These are phyloP conservation scores for Beauveria pseudobassiana DNA, from an alignment of 2,329 filamentous ascomycete genomes.

Conservation along the genomic window DNA sequence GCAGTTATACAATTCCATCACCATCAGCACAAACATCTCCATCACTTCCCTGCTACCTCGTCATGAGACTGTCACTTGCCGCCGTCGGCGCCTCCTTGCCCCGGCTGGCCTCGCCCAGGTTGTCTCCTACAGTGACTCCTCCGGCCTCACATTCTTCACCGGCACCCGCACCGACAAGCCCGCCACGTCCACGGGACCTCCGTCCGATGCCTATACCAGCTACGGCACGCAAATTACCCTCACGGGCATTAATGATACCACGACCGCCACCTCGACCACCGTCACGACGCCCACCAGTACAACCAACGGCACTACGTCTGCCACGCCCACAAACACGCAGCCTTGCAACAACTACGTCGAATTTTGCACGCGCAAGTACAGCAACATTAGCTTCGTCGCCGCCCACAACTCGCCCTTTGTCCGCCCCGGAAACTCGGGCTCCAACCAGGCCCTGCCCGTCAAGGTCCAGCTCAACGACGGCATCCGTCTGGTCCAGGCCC, in stretches of 20 bases:
- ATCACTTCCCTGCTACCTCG: background rate
- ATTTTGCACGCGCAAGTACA: slow-evolving; percentile 68
- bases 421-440: slow-evolving; percentile 59
- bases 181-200: slow-evolving; percentile 30
- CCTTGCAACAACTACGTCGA: slow-evolving; percentile 75
- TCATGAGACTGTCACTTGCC: background rate
- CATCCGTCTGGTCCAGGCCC: slow-evolving; percentile 54
- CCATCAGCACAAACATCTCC: background rate
- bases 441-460: slow-evolving; percentile 66
- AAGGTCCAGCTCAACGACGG: slow-evolving; percentile 71
- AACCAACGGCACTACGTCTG: slow-evolving; percentile 26
- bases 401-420: slow-evolving; percentile 80
- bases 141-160: slow-evolving; percentile 28
- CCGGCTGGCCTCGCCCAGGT: slow-evolving; percentile 7
- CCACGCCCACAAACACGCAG: slow-evolving; percentile 57
- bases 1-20: background rate
- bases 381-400: slow-evolving; percentile 72
- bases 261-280: slow-evolving; percentile 25
- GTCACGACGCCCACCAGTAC: slow-evolving; percentile 23
- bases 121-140: slow-evolving; percentile 24
- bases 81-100: background rate
- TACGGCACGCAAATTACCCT: slow-evolving; percentile 36
- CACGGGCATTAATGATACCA: slow-evolving; percentile 23
- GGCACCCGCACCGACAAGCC: slow-evolving; percentile 31
- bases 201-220: slow-evolving; percentile 38